Evolutionary conservation across 176 grass and related monocot genomes (phyloP).

Genomic region (Zoysia japonica): DNA sequence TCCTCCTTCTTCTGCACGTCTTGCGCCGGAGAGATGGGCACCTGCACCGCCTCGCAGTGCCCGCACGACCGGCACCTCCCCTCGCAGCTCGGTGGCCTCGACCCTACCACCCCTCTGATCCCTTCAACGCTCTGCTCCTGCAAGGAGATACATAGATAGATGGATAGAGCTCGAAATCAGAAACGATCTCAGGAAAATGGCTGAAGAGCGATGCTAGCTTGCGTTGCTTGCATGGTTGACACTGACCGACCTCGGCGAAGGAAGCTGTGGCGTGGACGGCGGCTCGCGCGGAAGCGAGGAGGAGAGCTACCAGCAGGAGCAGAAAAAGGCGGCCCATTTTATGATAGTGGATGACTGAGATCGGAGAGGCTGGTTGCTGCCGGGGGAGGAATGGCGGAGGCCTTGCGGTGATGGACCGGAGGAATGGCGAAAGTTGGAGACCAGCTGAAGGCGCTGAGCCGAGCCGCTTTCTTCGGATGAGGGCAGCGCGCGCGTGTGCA

Average conservation of each 20-base stretch:
- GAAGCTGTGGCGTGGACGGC: conserved; percentile 1
- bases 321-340: conserved; percentile 46
- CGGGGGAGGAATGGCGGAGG: neutral
- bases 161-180: neutral
- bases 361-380: neutral
- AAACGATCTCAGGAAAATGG: neutral
- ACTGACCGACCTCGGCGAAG: conserved; percentile 38
- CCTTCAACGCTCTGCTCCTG: conserved; percentile 34
- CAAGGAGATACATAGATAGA: neutral
- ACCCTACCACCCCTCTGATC: conserved; percentile 50
- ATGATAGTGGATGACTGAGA: conserved; percentile 2
- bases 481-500: neutral
- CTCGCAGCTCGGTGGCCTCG: conserved; percentile 62
- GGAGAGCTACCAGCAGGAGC: conserved; percentile 28
- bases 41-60: conserved; percentile 65
- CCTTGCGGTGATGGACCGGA: neutral
- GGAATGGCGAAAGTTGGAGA: conserved; percentile 49
- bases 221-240: neutral
- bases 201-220: too few relatives aligned
- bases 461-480: conserved; percentile 5
- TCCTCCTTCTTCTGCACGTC: conserved; percentile 23
- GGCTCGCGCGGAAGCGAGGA: conserved; percentile 26
- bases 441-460: neutral
- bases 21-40: conserved; percentile 43
- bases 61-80: conserved; percentile 60